Evolutionary conservation across 1,284 basidiomycete species (phyloP), one percentile per base, ranked within the genome.

Genomic region (Meripilus lineatus): DNA sequence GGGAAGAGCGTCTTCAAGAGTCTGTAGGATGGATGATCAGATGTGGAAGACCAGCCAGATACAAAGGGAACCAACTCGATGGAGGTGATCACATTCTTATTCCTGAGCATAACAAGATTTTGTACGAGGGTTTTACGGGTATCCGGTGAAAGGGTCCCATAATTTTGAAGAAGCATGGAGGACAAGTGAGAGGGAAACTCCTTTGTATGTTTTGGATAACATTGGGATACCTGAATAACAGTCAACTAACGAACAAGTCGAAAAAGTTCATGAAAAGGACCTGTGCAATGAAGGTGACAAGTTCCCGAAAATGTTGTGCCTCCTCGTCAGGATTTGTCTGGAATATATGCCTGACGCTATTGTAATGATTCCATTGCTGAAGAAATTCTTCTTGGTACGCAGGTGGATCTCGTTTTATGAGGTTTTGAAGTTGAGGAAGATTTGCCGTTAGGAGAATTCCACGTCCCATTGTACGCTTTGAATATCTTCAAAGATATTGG

Each of bases 311-410:
- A 52, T 89, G 81, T 30, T 84, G 75, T 1, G 82, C 83, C 55
- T 87, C 83, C 63, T 93, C 90, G 56, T 84, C 77, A 2, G 86
- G 85, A 61, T 80, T 81, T 51, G 85, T 71, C 58, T 77, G 74
- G 61, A 93, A 91, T 53, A 98, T 89, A 58, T 90, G 81, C 33
- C 90, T 77, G 46, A 91, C 82, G 47, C 84, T 89, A 56, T 89
- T 81, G 68, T 93, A 98, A 64, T 98, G 93, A 54, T 93, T 93
- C 88, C 93, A 98, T 74, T 99, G 96, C 52, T 94, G 92, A n/a
- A 93, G 64, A 59, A 99, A 99, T 58, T 99, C 96, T 55, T 98
- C 94, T 61, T 84, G 87, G 72, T 99, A 99, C 0, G 81, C 87
- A 5, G 74, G 67, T 2, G 95, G 90, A 61, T 97, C 93, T 45